Conservation (phyloP, 352 stramenopile genomes). For the Globisporangium nodosum region DNA sequence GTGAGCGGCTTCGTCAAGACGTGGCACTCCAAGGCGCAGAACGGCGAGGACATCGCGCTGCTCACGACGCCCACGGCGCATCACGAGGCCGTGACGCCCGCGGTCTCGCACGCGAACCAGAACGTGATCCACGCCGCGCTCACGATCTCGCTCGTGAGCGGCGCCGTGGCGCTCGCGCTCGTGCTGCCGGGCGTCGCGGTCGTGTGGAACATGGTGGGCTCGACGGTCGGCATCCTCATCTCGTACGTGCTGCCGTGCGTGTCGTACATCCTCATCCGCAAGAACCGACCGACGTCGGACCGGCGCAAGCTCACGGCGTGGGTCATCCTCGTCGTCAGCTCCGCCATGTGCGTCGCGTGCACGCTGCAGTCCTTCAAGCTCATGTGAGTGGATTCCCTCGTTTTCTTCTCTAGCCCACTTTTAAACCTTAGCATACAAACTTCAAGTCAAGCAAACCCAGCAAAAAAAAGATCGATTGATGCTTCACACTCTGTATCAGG, state of each 20-base stretch:
- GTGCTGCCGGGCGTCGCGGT: conserved; percentile 71
- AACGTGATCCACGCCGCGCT: conserved; percentile 49
- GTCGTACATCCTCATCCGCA: conserved; percentile 83
- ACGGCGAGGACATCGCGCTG: conserved; percentile 29
- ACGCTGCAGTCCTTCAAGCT: conserved; percentile 52
- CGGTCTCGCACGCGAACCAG: conserved; percentile 11
- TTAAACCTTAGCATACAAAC: background rate
- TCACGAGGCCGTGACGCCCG: background rate
- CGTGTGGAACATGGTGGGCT: conserved; percentile 89
- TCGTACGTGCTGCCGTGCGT: conserved; percentile 86
- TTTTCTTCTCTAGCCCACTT: background rate
- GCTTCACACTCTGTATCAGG: background rate
- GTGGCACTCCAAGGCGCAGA: conserved; percentile 17
- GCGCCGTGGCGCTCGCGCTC: conserved; percentile 62
- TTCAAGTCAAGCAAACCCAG: background rate
- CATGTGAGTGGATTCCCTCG: background rate
- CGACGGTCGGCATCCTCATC: conserved; percentile 79
- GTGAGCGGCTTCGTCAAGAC: conserved; percentile 27
- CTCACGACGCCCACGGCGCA: conserved; percentile 15
- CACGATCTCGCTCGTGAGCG: conserved; percentile 59
- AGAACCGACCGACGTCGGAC: conserved; percentile 60
- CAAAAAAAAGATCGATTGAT: background rate
- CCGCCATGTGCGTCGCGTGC: conserved; percentile 65
- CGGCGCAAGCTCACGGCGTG: conserved; percentile 66
- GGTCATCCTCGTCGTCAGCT: conserved; percentile 70